These are phyloP conservation scores for Babesia ovis DNA, from an alignment of 169 alveolate genomes.

Conservation along the genomic window DNA sequence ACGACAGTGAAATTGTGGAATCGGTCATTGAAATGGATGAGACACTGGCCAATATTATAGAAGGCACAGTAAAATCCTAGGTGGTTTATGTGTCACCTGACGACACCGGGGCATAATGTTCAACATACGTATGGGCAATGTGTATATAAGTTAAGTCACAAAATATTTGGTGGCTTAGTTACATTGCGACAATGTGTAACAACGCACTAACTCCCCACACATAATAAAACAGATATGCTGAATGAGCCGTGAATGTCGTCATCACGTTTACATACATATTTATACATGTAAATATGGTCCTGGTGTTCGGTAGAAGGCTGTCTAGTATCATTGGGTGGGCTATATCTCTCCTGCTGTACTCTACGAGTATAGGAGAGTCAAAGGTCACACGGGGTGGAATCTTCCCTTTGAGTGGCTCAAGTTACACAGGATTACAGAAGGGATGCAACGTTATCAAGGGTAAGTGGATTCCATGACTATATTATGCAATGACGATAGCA, in stretches of 20 bases:
- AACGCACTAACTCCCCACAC: conserved; percentile 2
- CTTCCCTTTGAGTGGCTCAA: neutral
- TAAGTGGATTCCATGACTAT: neutral
- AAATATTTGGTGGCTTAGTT: no score
- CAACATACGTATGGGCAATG: no score
- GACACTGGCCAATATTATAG: neutral
- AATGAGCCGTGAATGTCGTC: no score
- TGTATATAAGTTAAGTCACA: no score
- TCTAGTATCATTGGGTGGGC: neutral
- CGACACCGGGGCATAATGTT: no score
- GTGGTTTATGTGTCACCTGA: no score
- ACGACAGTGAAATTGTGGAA: no score
- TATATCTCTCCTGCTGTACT: neutral
- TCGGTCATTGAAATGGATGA: neutral
- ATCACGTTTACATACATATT: no score
- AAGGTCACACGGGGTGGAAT: neutral
- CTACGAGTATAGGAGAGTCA: neutral
- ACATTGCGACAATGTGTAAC: neutral
- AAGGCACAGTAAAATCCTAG: neutral
- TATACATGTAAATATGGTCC: neutral
- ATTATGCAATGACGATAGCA: neutral
- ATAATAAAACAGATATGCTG: neutral
- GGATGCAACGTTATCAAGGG: neutral
- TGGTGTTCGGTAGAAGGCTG: neutral
- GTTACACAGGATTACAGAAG: neutral